A percentile compares a stretch with the other conserved stretches of the same genome.
Evolutionary conservation across 371 early-diverging fungal genomes (phyloP).

Genomic region (Quaeritorhiza haematococci): DNA sequence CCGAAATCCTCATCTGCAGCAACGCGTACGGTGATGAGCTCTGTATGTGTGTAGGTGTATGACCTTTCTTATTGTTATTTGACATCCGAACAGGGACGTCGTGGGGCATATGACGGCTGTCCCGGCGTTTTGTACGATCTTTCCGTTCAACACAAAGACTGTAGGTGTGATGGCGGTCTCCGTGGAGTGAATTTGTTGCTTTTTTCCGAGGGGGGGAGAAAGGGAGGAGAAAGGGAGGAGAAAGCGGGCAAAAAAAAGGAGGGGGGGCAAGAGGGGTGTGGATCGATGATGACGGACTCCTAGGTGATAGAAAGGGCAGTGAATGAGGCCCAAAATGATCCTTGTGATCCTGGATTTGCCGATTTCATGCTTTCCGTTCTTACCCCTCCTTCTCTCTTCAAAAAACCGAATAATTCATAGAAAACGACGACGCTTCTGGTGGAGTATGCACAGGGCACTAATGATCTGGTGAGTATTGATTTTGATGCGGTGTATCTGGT

Average conservation of each 20-base stretch:
- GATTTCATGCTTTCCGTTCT: constrained; percentile 10
- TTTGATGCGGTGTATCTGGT: neutral
- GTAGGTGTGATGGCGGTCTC: constrained; percentile 9
- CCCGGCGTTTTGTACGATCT: constrained; percentile 45
- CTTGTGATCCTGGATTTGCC: constrained; percentile 18
- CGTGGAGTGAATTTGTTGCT: too few relatives aligned
- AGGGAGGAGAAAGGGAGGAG: too few relatives aligned
- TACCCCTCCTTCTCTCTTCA: constrained; percentile 2
- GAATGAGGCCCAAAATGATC: neutral
- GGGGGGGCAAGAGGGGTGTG: too few relatives aligned
- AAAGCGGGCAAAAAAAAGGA: too few relatives aligned
- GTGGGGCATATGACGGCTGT: constrained; percentile 48
- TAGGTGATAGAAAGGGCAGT: neutral
- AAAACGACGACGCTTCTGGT: constrained; percentile 54
- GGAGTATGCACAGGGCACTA: constrained; percentile 62
- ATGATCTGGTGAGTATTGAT: constrained; percentile 42
- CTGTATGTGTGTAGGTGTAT: too few relatives aligned
- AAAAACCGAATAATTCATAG: constrained; percentile 16
- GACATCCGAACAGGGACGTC: constrained; percentile 39
- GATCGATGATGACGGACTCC: neutral
- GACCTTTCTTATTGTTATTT: too few relatives aligned
- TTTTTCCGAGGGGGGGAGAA: neutral
- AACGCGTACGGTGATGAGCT: too few relatives aligned
- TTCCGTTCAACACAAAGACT: constrained; percentile 41
- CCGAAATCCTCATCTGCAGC: too few relatives aligned